phyloP scores from a whole-genome alignment of 2,329 filamentous ascomycete species.

The Clarireedia hainanense region DNA sequence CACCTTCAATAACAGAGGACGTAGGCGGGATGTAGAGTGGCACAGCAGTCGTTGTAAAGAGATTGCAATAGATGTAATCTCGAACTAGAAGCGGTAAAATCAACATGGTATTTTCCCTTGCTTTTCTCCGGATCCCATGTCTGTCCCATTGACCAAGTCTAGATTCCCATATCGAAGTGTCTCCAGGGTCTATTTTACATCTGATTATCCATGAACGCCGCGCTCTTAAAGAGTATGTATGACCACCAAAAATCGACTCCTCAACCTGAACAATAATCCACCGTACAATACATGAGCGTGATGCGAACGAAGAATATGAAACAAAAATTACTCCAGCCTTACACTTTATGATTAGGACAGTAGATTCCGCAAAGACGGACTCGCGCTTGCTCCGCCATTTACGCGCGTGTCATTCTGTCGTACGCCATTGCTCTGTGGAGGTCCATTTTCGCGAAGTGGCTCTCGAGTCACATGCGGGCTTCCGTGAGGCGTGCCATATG shows the following conservation, averaged over 20 bases:
- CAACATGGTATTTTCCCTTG: no score
- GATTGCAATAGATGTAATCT: no score
- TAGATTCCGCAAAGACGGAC: constrained; percentile 66
- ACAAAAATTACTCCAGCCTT: not conserved
- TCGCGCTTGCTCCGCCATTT: constrained; percentile 64
- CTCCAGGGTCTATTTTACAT: constrained; percentile 4
- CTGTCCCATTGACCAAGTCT: not conserved
- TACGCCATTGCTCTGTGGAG: constrained; percentile 23
- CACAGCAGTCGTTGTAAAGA: no score
- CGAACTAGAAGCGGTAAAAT: no score
- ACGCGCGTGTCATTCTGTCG: constrained; percentile 37
- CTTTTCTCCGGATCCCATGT: no score
- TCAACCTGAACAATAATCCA: not conserved
- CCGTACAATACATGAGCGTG: constrained; percentile 30
- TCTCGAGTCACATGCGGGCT: constrained; percentile 26
- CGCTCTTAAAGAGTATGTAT: not conserved
- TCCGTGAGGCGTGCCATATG: constrained; percentile 24
- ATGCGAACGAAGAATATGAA: not conserved
- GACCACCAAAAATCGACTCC: constrained; percentile 2
- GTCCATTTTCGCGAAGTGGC: constrained; percentile 20
- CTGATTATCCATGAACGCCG: constrained; percentile 4
- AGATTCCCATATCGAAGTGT: not conserved
- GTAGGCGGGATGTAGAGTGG: no score
- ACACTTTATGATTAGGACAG: constrained; percentile 44
- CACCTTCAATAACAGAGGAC: no score